Evolutionary conservation across 805 yeast species (phyloP), one percentile per base, ranked within the genome.

Genomic region (Candida pseudofarinosa): DNA sequence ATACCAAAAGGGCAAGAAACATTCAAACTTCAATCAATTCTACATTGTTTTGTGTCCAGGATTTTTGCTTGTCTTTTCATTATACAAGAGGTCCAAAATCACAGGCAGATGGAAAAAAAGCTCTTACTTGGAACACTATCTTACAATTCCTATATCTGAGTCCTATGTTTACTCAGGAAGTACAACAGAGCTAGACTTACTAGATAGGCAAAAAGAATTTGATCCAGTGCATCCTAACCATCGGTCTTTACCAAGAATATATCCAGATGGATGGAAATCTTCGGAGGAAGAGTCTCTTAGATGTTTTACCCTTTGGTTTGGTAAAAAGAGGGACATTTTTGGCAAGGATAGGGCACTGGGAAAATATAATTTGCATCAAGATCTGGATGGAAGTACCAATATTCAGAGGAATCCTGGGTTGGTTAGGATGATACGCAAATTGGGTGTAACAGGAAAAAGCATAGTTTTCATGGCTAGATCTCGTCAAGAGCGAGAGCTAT

Each of bases 251-350:
- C 96, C 97, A 0, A 67, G 95, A 30, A 67, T 84, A 0, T 89
- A 85, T 55, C 63, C 74, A 1, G 95, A 89, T 61, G 97, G 97
- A 0, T 85, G 95, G 88, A 76, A 73, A 49, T 83, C 95, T 2
- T 69, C 79, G 6, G 98, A 91, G 53, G 85, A 82, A 38, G 93
- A 87, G 50, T 52, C 72, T n/a, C 64, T 78, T 19, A 69, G 96
- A 39, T 80, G 93, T 48, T 89, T 91, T 54, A 86, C 93, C 0
- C 52, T 91, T 2, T 89, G 97, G 96, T 79, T 82, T 61, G 91
- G 89, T 0, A 73, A 74, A 4, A 85, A 82, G 50, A 63, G 82
- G 43, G 62, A 71, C 2, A 63, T 79, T 44, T 55, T 71, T 20
- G 50, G 52, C 14, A 38, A 40, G 18, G 52, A 49, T 19, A 48